Conservation (phyloP, 768 basidiomycete species). For the Dictyophora rubrovolvata region DNA sequence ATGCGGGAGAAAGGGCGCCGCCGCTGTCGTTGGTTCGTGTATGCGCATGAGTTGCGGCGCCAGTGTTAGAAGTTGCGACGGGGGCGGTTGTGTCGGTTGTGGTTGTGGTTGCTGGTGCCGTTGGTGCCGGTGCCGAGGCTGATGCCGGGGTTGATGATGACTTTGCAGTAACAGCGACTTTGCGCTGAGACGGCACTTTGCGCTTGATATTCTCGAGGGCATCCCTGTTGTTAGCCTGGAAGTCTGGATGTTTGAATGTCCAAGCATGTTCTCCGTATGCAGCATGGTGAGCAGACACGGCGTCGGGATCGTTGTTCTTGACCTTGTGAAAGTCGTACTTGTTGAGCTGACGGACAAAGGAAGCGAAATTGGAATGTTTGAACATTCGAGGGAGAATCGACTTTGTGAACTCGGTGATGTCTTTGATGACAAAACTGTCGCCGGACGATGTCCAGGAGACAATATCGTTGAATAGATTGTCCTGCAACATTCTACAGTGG, state of each 20-base stretch:
- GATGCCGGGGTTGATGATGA: neutral
- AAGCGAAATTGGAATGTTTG: constrained; percentile 92
- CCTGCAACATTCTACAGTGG: constrained; percentile 71
- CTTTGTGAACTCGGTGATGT: constrained; percentile 96
- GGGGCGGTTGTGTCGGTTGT: neutral
- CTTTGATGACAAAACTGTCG: constrained; percentile 90
- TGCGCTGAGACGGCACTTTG: constrained; percentile 22
- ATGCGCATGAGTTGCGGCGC: neutral
- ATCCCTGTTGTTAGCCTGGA: constrained; percentile 42
- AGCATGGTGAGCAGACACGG: neutral
- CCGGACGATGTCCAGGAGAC: constrained; percentile 79
- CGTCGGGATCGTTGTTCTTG: constrained; percentile 23
- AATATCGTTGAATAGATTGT: constrained; percentile 56
- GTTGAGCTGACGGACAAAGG: constrained; percentile 87
- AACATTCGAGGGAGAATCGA: constrained; percentile 84
- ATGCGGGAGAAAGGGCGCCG: constrained; percentile 14
- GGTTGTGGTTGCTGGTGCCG: neutral
- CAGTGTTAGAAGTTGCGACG: neutral
- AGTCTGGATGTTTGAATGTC: constrained; percentile 37
- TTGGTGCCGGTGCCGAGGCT: neutral
- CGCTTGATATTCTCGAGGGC: constrained; percentile 47
- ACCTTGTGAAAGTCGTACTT: constrained; percentile 97
- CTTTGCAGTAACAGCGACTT: constrained; percentile 6
- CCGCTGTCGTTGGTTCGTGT: neutral
- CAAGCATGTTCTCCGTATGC: constrained; percentile 21